Percentiles rank a stretch among this genome's conserved stretches.
Evolutionary conservation across 2,329 filamentous ascomycete genomes (phyloP).

Genomic region (Pseudogymnoascus sp.): DNA sequence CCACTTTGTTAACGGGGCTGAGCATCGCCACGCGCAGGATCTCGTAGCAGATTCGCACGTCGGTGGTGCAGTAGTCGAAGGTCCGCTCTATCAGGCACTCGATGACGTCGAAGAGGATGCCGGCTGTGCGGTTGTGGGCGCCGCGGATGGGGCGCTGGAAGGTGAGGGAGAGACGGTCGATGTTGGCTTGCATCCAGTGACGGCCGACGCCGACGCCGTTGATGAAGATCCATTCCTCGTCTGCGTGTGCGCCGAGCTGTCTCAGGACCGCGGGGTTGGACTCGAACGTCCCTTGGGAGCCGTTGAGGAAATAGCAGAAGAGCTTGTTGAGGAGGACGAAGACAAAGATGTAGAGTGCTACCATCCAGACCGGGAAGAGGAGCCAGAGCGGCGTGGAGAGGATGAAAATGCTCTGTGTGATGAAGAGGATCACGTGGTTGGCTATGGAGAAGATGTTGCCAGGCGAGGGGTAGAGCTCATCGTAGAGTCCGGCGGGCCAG

Average conservation of each 20-base stretch:
- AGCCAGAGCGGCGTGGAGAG: conserved; percentile 45
- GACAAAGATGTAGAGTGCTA: conserved; percentile 28
- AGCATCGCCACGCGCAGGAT: conserved; percentile 57
- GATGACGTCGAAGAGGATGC: conserved; percentile 67
- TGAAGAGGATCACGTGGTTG: conserved; percentile 49
- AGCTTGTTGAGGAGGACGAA: conserved; percentile 43
- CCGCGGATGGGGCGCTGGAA: conserved; percentile 65
- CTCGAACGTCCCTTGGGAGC: conserved; percentile 38
- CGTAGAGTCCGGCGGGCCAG: conserved; percentile 43
- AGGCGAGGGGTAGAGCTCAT: conserved; percentile 54
- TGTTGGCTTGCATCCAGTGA: conserved; percentile 61
- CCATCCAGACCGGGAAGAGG: conserved; percentile 43
- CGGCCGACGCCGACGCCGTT: conserved; percentile 61
- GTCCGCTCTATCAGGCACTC: conserved; percentile 72
- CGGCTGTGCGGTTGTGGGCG: conserved; percentile 65
- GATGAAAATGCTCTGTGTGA: conserved; percentile 54
- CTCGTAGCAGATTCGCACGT: conserved; percentile 54
- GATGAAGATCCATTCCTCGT: conserved; percentile 73
- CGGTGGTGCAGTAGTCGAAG: conserved; percentile 61
- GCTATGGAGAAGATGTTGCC: conserved; percentile 49
- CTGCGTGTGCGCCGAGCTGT: conserved; percentile 36
- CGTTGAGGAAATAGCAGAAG: conserved; percentile 47
- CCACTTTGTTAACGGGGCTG: conserved; percentile 50
- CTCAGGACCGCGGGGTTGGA: conserved; percentile 47
- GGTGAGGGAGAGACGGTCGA: conserved; percentile 62